phyloP scores from a whole-genome alignment of 2,329 filamentous ascomycete genomes.

The Penicillium palitans region DNA sequence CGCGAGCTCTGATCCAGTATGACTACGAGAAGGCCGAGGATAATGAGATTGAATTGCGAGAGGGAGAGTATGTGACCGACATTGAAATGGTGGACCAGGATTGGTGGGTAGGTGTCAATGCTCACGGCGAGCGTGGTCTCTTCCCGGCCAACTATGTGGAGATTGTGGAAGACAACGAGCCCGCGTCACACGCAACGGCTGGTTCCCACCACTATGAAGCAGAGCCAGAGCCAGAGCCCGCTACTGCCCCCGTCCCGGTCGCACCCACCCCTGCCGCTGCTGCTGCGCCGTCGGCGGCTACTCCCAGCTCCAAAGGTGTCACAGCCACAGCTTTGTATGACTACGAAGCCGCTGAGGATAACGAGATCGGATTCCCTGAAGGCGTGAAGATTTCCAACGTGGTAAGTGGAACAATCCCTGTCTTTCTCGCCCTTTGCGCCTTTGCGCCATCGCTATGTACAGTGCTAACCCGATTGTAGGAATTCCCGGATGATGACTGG shows the following conservation, averaged over 20 bases:
- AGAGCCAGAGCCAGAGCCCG: conserved; percentile 29
- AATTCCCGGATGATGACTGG: conserved; percentile 99
- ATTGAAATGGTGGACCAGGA: conserved; percentile 98
- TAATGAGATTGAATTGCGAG: conserved; percentile 87
- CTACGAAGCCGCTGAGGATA: conserved; percentile 96
- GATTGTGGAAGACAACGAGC: conserved; percentile 64
- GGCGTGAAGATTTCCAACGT: conserved; percentile 77
- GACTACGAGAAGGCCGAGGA: conserved; percentile 98
- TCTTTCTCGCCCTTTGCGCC: neutral
- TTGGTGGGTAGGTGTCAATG: conserved; percentile 97
- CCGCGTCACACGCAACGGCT: conserved; percentile 29
- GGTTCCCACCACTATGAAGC: conserved; percentile 31
- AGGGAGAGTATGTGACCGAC: conserved; percentile 84
- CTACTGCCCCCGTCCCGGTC: conserved; percentile 41
- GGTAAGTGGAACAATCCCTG: conserved; percentile 52
- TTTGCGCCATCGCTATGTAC: neutral
- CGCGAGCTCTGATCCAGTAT: conserved; percentile 79
- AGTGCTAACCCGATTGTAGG: conserved; percentile 50
- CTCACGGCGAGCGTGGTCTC: conserved; percentile 77
- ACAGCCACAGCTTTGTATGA: conserved; percentile 88
- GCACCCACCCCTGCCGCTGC: conserved; percentile 41
- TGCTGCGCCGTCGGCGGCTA: conserved; percentile 40
- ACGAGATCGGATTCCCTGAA: conserved; percentile 82
- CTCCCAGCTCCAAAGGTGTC: conserved; percentile 47
- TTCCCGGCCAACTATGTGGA: conserved; percentile 99